phyloP scores from a whole-genome alignment of 306 rosid genomes.

The Coriaria nepalensis region DNA sequence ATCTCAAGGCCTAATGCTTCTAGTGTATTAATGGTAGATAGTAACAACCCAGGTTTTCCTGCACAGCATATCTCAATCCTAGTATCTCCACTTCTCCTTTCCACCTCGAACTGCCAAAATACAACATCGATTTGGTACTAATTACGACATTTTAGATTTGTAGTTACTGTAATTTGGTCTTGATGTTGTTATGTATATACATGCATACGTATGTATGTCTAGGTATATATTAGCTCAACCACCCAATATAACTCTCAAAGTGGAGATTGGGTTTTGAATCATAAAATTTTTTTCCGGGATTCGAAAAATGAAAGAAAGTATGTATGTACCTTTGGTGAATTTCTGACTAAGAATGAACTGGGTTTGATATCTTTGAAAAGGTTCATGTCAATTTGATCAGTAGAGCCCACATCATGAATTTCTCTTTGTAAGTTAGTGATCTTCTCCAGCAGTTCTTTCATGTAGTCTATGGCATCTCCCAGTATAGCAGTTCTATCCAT shows the following conservation, averaged over 20 bases:
- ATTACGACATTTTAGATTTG: no score
- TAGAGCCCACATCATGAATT: slow-evolving; percentile 19
- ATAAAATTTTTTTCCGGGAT: no score
- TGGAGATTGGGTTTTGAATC: no score
- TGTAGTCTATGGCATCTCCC: slow-evolving; percentile 61
- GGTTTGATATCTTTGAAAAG: slow-evolving; percentile 34
- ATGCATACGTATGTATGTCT: not conserved
- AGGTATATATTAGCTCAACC: no score
- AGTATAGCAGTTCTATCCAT: slow-evolving; percentile 67
- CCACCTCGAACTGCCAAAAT: slow-evolving; percentile 44
- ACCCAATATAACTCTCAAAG: no score
- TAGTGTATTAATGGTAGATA: slow-evolving; percentile 38
- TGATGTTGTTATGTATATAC: not conserved
- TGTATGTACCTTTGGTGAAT: slow-evolving; percentile 41
- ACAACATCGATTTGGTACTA: not conserved
- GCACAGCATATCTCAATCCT: slow-evolving; percentile 48
- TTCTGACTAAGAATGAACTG: slow-evolving; percentile 37
- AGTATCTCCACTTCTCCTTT: slow-evolving; percentile 28
- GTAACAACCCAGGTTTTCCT: slow-evolving; percentile 46
- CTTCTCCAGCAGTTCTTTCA: slow-evolving; percentile 54
- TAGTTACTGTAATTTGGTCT: no score
- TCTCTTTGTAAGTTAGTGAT: slow-evolving; percentile 36
- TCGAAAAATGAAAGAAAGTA: no score
- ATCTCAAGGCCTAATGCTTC: slow-evolving; percentile 62
- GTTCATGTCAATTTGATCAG: slow-evolving; percentile 8